Evolutionary conservation across 2,329 filamentous ascomycete species (phyloP).

Genomic region (Xylariaceae sp.): DNA sequence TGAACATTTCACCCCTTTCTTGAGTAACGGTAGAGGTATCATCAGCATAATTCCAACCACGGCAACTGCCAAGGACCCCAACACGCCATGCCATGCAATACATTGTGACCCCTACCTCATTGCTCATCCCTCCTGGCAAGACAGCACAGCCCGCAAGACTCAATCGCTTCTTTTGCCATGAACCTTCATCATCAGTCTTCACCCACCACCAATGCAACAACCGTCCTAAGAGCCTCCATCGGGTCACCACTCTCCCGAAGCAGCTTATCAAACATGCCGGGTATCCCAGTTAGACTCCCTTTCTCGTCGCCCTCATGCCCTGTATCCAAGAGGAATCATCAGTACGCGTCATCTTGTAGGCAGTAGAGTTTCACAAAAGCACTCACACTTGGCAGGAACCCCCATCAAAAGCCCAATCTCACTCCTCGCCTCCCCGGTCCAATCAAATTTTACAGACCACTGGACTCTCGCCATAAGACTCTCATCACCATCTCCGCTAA

Average conservation of each 20-base stretch:
- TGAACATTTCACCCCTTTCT: no score
- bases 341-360: background rate
- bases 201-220: constrained; percentile 59
- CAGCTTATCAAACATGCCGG: constrained; percentile 59
- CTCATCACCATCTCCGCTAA: constrained; percentile 32
- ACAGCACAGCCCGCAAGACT: no score
- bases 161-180: no score
- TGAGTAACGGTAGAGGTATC: no score
- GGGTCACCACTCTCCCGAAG: constrained; percentile 55
- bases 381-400: constrained; percentile 63
- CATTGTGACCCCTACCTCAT: no score
- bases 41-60: no score
- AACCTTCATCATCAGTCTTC: constrained; percentile 23
- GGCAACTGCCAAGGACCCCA: no score
- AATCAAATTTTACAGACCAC: constrained; percentile 67
- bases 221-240: constrained; percentile 54
- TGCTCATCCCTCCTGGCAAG: no score
- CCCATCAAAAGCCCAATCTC: constrained; percentile 53
- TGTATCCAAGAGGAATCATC: constrained; percentile 26
- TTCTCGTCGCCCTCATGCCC: constrained; percentile 60
- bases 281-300: constrained; percentile 55
- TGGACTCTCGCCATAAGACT: constrained; percentile 50
- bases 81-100: no score
- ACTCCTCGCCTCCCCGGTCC: constrained; percentile 69
- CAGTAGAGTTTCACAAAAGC: background rate